phyloP scores from a whole-genome alignment of 129 eudicot species.

The Arctium minus region DNA sequence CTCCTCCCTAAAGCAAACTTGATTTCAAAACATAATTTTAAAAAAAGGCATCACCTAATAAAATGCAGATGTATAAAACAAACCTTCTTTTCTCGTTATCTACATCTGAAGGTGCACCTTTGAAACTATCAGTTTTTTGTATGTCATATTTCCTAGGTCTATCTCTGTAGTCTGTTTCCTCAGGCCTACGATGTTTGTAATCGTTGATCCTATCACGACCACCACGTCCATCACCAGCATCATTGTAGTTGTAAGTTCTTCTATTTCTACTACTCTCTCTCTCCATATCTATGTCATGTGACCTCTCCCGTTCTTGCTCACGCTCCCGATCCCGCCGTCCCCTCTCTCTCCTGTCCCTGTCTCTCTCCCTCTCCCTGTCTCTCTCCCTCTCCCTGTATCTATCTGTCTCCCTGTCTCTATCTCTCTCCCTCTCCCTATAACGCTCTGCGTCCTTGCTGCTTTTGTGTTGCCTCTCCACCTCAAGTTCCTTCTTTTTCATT shows the following conservation, averaged over 20 bases:
- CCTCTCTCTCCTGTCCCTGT: conserved; percentile 18
- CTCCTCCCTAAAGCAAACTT: conserved; percentile 48
- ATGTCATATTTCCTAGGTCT: conserved; percentile 38
- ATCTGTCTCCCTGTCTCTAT: conserved; percentile 18
- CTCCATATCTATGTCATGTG: conserved; percentile 19
- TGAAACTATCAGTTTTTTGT: conserved; percentile 30
- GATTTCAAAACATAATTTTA: conserved; percentile 10
- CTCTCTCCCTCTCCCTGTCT: conserved; percentile 31
- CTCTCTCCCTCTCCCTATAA: conserved; percentile 25
- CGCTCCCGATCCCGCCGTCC: conserved; percentile 19
- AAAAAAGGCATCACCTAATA: background rate
- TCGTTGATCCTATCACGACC: conserved; percentile 40
- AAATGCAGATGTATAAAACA: background rate
- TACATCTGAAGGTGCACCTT: conserved; percentile 22
- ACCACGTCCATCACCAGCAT: conserved; percentile 32
- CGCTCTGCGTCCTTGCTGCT: conserved; percentile 21
- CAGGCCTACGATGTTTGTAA: conserved; percentile 42
- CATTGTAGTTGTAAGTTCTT: conserved; percentile 41
- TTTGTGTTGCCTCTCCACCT: conserved; percentile 14
- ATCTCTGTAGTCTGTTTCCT: conserved; percentile 43
- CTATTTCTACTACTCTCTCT: conserved; percentile 38
- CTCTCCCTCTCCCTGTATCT: conserved; percentile 5
- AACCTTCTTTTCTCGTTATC: conserved; percentile 55
- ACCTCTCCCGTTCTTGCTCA: conserved; percentile 32
- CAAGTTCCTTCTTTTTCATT: conserved; percentile 28